Base-by-base conservation (phyloP, 495 filamentous ascomycete genomes). In the Trichoderma erinaceum region DNA sequence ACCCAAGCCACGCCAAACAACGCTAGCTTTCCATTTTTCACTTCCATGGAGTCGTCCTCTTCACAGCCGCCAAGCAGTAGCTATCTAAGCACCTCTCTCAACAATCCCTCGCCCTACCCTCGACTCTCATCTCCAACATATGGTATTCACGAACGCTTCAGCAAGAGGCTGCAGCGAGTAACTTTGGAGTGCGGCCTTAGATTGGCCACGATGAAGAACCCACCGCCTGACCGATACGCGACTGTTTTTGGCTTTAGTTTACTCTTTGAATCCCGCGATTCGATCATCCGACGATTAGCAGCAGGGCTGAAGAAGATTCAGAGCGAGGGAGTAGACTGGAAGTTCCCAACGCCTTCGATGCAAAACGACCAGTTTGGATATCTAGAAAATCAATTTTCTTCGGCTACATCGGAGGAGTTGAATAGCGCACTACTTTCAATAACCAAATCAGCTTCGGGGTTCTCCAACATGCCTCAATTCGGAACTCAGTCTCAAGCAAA, bases 241-340 rank as follows among this genome's bases (percentile, higher is more conserved):
- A 79, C 83, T 58, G 79, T 88, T 27, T 94, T 93, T 73, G 86
- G 84, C 63, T 88, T 92, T 68, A 85, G 87, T 23, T 75, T 90
- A 43, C 80, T 83, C 52, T 80, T 87, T 61, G 82, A 85, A 70
- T 79, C 79, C 3, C 74, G 78, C 13, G 80, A 87, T 0, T 73
- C 81, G 64, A 81, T 89, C 43, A 69, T 78, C 18, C 70, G 75
- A 4, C 77, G 78, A 1, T 79, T 90, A 48, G 72, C 74, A 56
- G 70, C 73, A 3, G 71, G 81, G 12, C 72, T 90, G 8, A 69
- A 64, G 2, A 74, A 71, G 7, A 76, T 72, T 7, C 69, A 74
- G 6, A 75, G 79, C 10, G 84, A 88, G 25, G 77, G 78, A 4
- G 77, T 93, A 13, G 81, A 87, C 65, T 89, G 83, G 82, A 74